A percentile compares a stretch with the other conserved stretches of the same genome.
Evolutionary conservation across 768 basidiomycete species (phyloP).

Genomic region (Collybia mongolica): DNA sequence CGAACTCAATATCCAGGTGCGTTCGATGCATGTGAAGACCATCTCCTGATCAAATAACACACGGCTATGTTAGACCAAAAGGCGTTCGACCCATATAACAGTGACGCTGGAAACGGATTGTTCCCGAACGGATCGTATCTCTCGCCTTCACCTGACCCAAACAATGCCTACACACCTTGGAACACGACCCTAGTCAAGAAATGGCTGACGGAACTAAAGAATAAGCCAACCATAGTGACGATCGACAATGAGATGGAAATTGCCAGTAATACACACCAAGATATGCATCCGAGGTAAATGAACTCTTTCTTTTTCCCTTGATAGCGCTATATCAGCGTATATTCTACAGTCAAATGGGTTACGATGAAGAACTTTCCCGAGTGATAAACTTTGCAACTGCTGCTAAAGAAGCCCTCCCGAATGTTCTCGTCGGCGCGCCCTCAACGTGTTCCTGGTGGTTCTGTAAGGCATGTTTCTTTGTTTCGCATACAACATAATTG

Average conservation of each 20-base stretch:
- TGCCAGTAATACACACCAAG: constrained; percentile 50
- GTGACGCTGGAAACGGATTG: constrained; percentile 48
- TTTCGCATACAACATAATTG: neutral
- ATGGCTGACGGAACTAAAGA: constrained; percentile 43
- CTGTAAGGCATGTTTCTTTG: constrained; percentile 27
- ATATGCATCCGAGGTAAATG: constrained; percentile 51
- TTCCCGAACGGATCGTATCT: constrained; percentile 47
- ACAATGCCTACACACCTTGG: constrained; percentile 44
- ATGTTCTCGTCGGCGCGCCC: constrained; percentile 44
- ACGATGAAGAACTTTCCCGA: constrained; percentile 50
- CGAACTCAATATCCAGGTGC: constrained; percentile 40
- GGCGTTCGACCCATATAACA: constrained; percentile 44
- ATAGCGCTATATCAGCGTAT: neutral
- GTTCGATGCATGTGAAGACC: neutral
- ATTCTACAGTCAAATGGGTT: constrained; percentile 36
- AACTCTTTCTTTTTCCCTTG: neutral
- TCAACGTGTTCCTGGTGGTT: constrained; percentile 47
- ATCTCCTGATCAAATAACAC: too few species aligned
- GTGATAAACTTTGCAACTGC: constrained; percentile 39
- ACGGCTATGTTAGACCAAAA: constrained; percentile 32
- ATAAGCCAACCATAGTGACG: constrained; percentile 47
- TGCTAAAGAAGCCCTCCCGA: constrained; percentile 43
- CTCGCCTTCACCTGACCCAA: constrained; percentile 36
- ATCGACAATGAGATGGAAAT: constrained; percentile 62
- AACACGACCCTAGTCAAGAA: constrained; percentile 39